Evolutionary conservation across 805 yeast species (phyloP).

Genomic region (Candida yuanshanica): DNA sequence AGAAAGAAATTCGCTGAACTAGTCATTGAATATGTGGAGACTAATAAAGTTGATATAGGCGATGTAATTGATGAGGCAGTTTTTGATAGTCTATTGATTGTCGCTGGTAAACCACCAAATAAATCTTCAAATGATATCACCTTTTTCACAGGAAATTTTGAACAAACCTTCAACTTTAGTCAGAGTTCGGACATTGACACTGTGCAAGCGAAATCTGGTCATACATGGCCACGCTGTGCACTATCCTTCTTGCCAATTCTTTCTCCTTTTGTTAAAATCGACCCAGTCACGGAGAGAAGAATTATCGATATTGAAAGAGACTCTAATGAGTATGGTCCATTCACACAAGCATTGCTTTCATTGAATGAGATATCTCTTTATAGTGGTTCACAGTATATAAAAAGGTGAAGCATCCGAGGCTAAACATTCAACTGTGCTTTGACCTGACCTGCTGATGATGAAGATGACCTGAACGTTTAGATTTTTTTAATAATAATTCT

Average conservation of each 20-base stretch:
- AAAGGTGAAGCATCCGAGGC: neutral
- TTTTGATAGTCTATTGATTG: constrained; percentile 4
- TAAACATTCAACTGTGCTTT: neutral
- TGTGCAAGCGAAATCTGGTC: constrained; percentile 12
- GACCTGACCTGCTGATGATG: neutral
- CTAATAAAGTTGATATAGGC: constrained; percentile 1
- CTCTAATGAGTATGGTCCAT: constrained; percentile 12
- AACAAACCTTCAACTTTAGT: constrained; percentile 16
- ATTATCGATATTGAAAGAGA: constrained; percentile 19
- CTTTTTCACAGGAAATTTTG: constrained; percentile 10
- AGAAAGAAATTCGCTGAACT: constrained; percentile 11
- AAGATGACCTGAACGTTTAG: constrained; percentile 5
- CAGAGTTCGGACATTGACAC: constrained; percentile 6
- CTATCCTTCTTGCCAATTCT: constrained; percentile 17
- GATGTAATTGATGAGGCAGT: constrained; percentile 15
- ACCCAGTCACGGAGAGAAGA: constrained; percentile 18
- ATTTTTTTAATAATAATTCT: constrained; percentile 8
- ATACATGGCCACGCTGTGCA: constrained; percentile 22
- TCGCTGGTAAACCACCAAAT: constrained; percentile 1
- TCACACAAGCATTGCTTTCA: constrained; percentile 15
- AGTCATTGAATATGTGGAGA: constrained; percentile 11
- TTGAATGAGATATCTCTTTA: constrained; percentile 14
- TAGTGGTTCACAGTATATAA: constrained; percentile 18
- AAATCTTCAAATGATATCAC: constrained; percentile 1
- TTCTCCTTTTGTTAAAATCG: constrained; percentile 5